Evolutionary conservation across 306 rosid species (phyloP), one percentile per base, ranked within the genome.

Genomic region (Cucumis hystrix): DNA sequence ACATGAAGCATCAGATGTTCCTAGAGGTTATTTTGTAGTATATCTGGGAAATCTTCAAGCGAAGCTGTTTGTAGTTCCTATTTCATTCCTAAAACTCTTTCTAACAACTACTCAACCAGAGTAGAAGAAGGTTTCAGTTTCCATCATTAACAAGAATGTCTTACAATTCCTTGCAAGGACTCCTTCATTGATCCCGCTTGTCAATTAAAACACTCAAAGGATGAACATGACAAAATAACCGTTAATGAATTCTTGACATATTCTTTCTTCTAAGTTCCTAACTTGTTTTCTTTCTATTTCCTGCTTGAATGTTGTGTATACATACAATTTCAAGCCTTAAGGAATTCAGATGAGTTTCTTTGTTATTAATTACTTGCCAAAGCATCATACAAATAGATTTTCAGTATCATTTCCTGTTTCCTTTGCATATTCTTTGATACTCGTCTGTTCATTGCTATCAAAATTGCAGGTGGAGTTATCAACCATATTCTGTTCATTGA

Each of bases 1-100:
- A 12, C 60, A 72, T 7, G 13, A 51, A 16, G 61, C 25, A 72
- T 7, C 39, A 18, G 79, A 85, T 69, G 82, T 91, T 14, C 76
- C 60, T 25, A 84, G 79, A 73, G 86, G 83, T 8, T 35, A 60
- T 51, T 60, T 78, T 37, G 90, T 80, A 56, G 84, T 84, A 17
- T 87, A 82, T 63, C 84, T 86, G 43, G 84, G 89, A 20, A 78
- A 86, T 13, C 65, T 28, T 15, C 54, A 79, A 11, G 80, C 23
- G 79, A 80, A 78, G 78, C 60, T 74, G 17, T 80, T 78, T 64
- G 83, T 84, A 52, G 78, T 87, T 61, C 84, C 82, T 1, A 15
- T 82, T 40, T 81, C 80, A 33, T 83, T 52, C 43, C 47, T 87
- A 56, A 87, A 72, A 55, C 71, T 68, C 55, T 6, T 79, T 84